Evolutionary conservation across 305 asterid genomes (phyloP).

Genomic region (Solanum hybrid): DNA sequence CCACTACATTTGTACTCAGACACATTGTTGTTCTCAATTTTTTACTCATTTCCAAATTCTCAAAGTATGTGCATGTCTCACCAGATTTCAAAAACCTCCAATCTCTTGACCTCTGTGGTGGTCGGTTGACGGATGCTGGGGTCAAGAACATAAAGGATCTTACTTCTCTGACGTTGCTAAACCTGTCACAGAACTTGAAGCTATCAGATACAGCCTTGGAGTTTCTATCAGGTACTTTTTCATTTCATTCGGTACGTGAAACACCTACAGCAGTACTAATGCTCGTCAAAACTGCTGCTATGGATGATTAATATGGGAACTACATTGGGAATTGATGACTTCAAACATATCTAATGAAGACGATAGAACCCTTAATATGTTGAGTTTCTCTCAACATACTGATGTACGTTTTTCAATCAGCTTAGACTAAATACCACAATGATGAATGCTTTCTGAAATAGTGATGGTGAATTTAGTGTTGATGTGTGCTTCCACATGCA

Average conservation of each 20-base stretch:
- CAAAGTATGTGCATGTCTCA: not conserved
- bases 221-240: conserved; percentile 7
- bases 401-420: not conserved
- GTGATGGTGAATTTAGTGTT: not conserved
- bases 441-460: not conserved
- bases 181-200: conserved; percentile 8
- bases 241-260: not conserved
- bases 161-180: conserved; percentile 7
- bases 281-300: not conserved
- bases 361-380: not conserved
- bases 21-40: not conserved
- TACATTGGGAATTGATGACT: not conserved
- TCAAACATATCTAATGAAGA: not conserved
- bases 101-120: conserved; percentile 13
- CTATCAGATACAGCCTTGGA: conserved; percentile 6
- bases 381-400: not conserved
- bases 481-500: not conserved
- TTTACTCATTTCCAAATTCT: not conserved
- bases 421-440: not conserved
- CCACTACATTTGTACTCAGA: not conserved
- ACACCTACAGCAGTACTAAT: not conserved
- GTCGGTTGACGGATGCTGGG: conserved; percentile 13
- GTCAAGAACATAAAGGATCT: conserved; percentile 11
- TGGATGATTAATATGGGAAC: not conserved
- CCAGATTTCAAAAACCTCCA: conserved; percentile 12